Conservation (phyloP, 805 yeast species). For the Candida railenensis region DNA sequence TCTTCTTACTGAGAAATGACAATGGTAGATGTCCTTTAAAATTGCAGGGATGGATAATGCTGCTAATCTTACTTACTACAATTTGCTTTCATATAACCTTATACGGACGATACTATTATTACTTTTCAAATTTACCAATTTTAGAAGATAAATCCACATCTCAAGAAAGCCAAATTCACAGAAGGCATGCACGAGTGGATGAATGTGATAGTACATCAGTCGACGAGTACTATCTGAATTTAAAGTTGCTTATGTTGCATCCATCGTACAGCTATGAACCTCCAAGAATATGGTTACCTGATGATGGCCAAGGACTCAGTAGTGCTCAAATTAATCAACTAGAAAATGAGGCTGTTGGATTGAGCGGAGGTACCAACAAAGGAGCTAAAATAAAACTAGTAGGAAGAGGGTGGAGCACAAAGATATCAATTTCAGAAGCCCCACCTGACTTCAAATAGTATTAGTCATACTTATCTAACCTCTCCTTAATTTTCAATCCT, state of each 20-base stretch:
- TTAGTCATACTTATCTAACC: slow-evolving; percentile 8
- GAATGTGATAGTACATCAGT: slow-evolving; percentile 1
- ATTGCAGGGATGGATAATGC: slow-evolving; percentile 53
- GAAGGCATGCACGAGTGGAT: too few relatives aligned
- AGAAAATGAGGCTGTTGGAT: slow-evolving; percentile 12
- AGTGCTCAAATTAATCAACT: slow-evolving; percentile 18
- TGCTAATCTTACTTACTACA: slow-evolving; percentile 51
- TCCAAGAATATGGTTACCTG: slow-evolving; percentile 41
- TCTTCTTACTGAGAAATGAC: slow-evolving; percentile 59
- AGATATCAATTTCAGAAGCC: slow-evolving; percentile 23
- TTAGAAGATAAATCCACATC: slow-evolving; percentile 14
- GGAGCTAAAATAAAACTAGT: slow-evolving; percentile 23
- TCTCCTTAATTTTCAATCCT: slow-evolving; percentile 16
- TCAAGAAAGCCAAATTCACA: neutral
- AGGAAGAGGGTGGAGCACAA: slow-evolving; percentile 9
- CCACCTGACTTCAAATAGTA: slow-evolving; percentile 32
- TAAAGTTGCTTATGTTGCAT: slow-evolving; percentile 30
- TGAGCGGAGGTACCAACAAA: slow-evolving; percentile 21
- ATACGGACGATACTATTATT: slow-evolving; percentile 35
- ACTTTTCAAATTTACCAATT: slow-evolving; percentile 31
- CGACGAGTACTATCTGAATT: slow-evolving; percentile 18
- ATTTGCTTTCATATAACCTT: slow-evolving; percentile 56
- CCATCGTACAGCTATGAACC: slow-evolving; percentile 36
- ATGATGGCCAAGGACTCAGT: slow-evolving; percentile 32
- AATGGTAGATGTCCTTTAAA: slow-evolving; percentile 42